Percentiles rank a stretch among this genome's conserved stretches.
phyloP scores from a whole-genome alignment of 352 stramenopile genomes.

The Thalassiosira mediterranea region DNA sequence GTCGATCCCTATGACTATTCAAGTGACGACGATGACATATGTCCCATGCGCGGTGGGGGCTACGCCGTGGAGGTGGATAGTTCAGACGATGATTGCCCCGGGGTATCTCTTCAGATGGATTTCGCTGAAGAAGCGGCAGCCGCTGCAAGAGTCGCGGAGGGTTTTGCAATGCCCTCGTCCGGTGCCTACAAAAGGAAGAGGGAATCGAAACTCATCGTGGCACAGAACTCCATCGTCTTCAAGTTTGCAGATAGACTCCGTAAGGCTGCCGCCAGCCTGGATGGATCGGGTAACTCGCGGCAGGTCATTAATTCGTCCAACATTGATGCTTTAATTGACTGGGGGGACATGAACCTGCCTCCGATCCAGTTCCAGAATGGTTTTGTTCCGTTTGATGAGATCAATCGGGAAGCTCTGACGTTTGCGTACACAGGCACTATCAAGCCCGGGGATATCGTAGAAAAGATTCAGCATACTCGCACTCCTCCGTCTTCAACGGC shows the following conservation, averaged over 20 bases:
- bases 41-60: background rate
- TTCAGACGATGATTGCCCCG: background rate
- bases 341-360: constrained; percentile 18
- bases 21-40: constrained; percentile 8
- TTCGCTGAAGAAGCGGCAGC: constrained; percentile 4
- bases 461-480: constrained; percentile 39
- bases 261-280: background rate
- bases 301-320: constrained; percentile 2
- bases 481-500: background rate
- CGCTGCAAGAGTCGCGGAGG: background rate
- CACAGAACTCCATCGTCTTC: constrained; percentile 31
- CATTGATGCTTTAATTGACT: constrained; percentile 19
- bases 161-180: background rate
- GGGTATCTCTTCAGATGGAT: background rate
- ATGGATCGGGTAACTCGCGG: background rate
- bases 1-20: background rate
- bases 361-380: background rate
- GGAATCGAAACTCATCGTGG: constrained; percentile 13
- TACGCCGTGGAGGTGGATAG: background rate
- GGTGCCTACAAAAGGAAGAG: constrained; percentile 24
- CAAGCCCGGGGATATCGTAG: constrained; percentile 16
- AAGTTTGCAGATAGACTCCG: constrained; percentile 13
- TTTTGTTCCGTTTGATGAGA: constrained; percentile 2
- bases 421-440: constrained; percentile 26
- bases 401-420: constrained; percentile 29